phyloP scores from a whole-genome alignment of 805 yeast species.

The Yamadazyma insecticola region DNA sequence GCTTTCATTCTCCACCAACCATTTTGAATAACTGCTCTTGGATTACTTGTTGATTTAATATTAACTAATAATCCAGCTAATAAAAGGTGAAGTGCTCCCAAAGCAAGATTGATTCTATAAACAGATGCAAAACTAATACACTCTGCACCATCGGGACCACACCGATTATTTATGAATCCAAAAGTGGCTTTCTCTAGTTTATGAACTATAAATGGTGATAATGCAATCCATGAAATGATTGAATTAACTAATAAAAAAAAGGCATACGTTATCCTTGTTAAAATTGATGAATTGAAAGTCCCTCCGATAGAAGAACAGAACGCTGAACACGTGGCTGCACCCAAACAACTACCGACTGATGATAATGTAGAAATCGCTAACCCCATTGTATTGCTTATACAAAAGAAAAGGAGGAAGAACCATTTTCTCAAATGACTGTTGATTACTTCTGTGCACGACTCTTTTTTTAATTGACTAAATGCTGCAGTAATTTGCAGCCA shows the following conservation, averaged over 20 bases:
- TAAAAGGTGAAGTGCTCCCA: constrained; percentile 72
- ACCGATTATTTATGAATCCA: constrained; percentile 64
- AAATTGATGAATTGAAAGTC: constrained; percentile 65
- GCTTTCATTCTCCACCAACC: constrained; percentile 87
- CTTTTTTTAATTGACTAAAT: too few species aligned
- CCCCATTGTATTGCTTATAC: too few species aligned
- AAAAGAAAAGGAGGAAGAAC: too few species aligned
- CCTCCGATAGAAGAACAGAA: constrained; percentile 50
- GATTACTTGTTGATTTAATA: constrained; percentile 71
- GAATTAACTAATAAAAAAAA: constrained; percentile 71
- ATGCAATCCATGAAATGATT: constrained; percentile 85
- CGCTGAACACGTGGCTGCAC: constrained; percentile 73
- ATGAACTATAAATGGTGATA: constrained; percentile 72
- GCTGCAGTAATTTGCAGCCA: too few species aligned
- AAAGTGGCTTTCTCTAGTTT: constrained; percentile 69
- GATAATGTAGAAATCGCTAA: constrained; percentile 45
- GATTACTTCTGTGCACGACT: too few species aligned
- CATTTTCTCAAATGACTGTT: too few species aligned
- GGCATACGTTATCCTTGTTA: constrained; percentile 88
- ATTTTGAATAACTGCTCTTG: constrained; percentile 81
- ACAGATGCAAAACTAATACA: constrained; percentile 90
- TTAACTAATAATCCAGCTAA: constrained; percentile 66
- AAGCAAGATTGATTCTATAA: constrained; percentile 84
- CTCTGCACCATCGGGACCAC: constrained; percentile 67
- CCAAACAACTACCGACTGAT: constrained; percentile 63